Percentiles rank a stretch among this genome's conserved stretches.
Evolutionary conservation across 352 stramenopile genomes (phyloP).

Genomic region (Phytophthora melonis): DNA sequence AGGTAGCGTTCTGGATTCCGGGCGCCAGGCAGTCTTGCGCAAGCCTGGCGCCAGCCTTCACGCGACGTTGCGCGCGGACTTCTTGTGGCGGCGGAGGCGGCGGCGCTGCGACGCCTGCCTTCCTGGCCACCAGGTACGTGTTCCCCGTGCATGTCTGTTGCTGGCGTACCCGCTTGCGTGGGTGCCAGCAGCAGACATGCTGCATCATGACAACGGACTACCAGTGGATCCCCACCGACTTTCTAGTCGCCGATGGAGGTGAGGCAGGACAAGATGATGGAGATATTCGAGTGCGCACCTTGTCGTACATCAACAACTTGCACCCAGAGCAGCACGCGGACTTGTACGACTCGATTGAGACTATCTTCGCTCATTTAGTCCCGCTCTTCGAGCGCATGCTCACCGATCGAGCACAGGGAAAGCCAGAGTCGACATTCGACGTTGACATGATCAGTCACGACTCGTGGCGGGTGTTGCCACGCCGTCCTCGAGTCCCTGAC

Average conservation of each 20-base stretch:
- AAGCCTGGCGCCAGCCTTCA: no score
- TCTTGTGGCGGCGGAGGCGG: no score
- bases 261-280: not conserved
- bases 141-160: no score
- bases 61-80: no score
- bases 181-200: no score
- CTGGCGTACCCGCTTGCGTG: no score
- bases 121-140: no score
- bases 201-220: no score
- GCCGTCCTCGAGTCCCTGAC: slow-evolving; percentile 23
- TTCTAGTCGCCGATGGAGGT: slow-evolving; percentile 27
- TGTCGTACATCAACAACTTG: slow-evolving; percentile 70
- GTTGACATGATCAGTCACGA: slow-evolving; percentile 30
- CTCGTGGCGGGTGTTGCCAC: slow-evolving; percentile 13
- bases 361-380: slow-evolving; percentile 47
- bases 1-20: no score
- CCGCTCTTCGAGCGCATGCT: slow-evolving; percentile 50
- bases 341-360: slow-evolving; percentile 46
- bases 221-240: slow-evolving; percentile 60
- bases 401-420: not conserved
- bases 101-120: no score
- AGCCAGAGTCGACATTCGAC: not conserved
- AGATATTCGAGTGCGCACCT: slow-evolving; percentile 17
- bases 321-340: slow-evolving; percentile 34
- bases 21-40: no score